Conservation (phyloP, 139 green algal species). For the Parachlorella kessleri region DNA sequence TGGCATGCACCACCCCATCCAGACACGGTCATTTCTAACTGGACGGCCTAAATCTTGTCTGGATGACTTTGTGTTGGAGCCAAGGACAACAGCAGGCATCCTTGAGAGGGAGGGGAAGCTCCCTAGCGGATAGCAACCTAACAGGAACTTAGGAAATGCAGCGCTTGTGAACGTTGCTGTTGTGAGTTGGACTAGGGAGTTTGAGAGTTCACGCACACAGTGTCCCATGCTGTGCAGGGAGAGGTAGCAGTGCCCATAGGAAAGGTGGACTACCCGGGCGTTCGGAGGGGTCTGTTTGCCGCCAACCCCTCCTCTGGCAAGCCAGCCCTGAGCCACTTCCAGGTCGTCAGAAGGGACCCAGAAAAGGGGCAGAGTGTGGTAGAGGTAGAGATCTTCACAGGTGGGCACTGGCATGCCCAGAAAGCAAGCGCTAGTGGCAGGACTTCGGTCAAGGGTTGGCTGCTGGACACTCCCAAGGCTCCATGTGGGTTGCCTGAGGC, state of each 20-base stretch:
- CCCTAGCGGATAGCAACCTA: too few relatives aligned
- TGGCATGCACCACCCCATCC: too few relatives aligned
- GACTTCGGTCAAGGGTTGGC: not conserved
- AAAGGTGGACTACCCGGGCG: constrained; percentile 20
- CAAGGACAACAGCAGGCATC: too few relatives aligned
- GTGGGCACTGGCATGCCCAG: not conserved
- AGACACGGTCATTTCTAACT: too few relatives aligned
- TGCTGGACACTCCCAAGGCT: not conserved
- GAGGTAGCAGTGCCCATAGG: constrained; percentile 48
- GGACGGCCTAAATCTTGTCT: not conserved
- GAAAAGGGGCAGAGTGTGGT: constrained; percentile 4
- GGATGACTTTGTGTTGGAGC: not conserved
- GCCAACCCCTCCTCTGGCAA: constrained; percentile 38
- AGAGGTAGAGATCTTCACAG: constrained; percentile 30
- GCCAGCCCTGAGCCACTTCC: constrained; percentile 39
- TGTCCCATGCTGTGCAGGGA: constrained; percentile 1
- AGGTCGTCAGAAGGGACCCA: constrained; percentile 23
- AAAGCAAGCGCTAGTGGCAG: too few relatives aligned
- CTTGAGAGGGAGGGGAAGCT: too few relatives aligned
- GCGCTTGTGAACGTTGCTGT: not conserved
- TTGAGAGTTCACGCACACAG: not conserved
- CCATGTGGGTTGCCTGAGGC: too few relatives aligned
- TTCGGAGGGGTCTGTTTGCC: constrained; percentile 42
- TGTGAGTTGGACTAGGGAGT: not conserved
- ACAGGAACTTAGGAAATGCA: too few relatives aligned